Evolutionary conservation across 768 basidiomycete genomes (phyloP), one percentile per base, ranked within the genome.

Genomic region (Phanerochaete sordida): DNA sequence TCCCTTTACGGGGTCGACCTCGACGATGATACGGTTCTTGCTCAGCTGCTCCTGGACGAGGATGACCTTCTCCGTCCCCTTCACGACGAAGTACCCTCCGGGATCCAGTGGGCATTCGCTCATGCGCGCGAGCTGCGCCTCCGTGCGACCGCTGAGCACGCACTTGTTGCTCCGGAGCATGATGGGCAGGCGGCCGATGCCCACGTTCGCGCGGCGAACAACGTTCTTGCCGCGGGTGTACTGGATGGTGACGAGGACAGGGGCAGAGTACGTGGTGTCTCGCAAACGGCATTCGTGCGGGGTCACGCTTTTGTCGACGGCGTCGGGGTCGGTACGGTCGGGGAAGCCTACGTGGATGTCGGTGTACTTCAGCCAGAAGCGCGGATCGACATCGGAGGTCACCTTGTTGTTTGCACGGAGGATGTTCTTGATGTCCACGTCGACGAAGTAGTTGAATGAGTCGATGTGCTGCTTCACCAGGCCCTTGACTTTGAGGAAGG

Each of bases 381-480:
- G 85, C 9, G 95, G 97, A 74, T 98, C 95, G 63, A 98, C 92
- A 67, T 99, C 97, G 19, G 95, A 97, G 3, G 92, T 95, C 69
- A 96, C 88, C 71, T 93, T 93, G 76, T 86, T 88, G 71, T 96
- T 95, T 6, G 93, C 93, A 65, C 86, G 90, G 60, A 98, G 87
- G 68, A 99, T 97, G 66, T 95, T 96, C 73, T 95, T 95, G 71
- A 99, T 91, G 70, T 98, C 97, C 45, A 91, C 88, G 67, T 98
- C 92, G 70, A 98, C 94, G 70, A 99, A 98, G 74, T 96, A 95
- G 77, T 98, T 98, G 85, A 94, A 98, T 8, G 94, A 97, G 73
- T 98, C 97, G 66, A 98, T 91, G 71, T 99, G 97, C 71, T 98
- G 97, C 77, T 98, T 98, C 62, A 99, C 97, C 15, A 99, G 87